Percentiles rank a stretch among this genome's conserved stretches.
phyloP scores from a whole-genome alignment of 164 flowering plant genomes.

The Piper longum region DNA sequence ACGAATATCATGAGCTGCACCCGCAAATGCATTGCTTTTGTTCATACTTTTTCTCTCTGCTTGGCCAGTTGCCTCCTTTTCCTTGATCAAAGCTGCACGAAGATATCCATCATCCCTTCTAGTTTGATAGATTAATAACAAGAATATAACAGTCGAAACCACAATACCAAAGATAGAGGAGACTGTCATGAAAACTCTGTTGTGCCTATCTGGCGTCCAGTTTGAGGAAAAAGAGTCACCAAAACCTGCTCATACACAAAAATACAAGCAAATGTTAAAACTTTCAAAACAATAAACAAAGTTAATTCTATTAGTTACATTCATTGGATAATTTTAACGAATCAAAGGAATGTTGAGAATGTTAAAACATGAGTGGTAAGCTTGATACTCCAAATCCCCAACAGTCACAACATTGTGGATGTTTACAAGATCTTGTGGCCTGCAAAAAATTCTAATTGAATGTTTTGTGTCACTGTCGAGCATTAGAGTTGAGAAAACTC shows the following conservation, averaged over 20 bases:
- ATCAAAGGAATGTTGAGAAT: no score
- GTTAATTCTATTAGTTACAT: no score
- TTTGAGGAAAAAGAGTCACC: conserved; percentile 21
- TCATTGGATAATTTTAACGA: no score
- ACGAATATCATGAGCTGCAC: conserved; percentile 78
- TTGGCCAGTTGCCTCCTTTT: conserved; percentile 69
- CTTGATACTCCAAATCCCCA: no score
- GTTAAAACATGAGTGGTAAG: no score
- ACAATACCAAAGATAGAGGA: conserved; percentile 13
- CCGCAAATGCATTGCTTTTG: conserved; percentile 56
- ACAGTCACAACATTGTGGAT: no score
- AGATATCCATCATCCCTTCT: conserved; percentile 32
- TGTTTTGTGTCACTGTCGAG: no score
- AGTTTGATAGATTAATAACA: conserved; percentile 17
- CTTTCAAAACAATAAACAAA: no score
- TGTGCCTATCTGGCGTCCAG: conserved; percentile 12
- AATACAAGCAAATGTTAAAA: background rate
- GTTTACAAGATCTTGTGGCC: no score
- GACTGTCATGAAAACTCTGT: conserved; percentile 14
- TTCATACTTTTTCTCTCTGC: conserved; percentile 80
- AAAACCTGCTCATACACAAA: conserved; percentile 23
- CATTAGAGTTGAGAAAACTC: conserved; percentile 12
- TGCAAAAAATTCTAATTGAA: no score
- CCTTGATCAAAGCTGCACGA: conserved; percentile 37
- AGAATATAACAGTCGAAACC: conserved; percentile 13